Conservation (phyloP, 2,329 filamentous ascomycete genomes). For the Fusarium sp. region DNA sequence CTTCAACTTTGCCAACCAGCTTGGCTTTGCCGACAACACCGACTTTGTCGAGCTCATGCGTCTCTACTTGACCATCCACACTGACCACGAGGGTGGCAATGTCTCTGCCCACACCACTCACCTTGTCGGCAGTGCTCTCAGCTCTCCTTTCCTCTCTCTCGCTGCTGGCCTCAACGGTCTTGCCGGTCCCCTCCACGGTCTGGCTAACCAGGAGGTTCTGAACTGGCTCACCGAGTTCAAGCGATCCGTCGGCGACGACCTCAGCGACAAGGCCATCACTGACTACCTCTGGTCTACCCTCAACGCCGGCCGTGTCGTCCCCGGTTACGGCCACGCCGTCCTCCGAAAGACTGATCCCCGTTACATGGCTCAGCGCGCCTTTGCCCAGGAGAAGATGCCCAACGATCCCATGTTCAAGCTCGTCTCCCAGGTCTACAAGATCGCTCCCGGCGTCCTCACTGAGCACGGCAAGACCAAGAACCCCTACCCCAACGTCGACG, state of each 20-base stretch:
- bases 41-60: constrained; percentile 99
- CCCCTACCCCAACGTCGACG: constrained; percentile 98
- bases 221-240: constrained; percentile 99
- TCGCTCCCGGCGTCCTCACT: constrained; percentile 94
- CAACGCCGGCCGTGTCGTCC: constrained; percentile 94
- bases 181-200: constrained; percentile 96
- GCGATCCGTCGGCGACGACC: constrained; percentile 89
- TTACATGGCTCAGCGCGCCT: constrained; percentile 98
- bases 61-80: constrained; percentile 99
- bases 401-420: constrained; percentile 99
- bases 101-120: constrained; percentile 98
- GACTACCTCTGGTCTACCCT: constrained; percentile 99
- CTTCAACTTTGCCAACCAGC: constrained; percentile 99
- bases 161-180: constrained; percentile 98
- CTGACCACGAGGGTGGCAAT: constrained; percentile 99
- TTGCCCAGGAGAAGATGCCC: constrained; percentile 90
- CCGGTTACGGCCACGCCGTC: constrained; percentile 97
- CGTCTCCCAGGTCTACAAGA: constrained; percentile 99
- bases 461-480: constrained; percentile 99
- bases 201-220: constrained; percentile 99
- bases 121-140: constrained; percentile 94
- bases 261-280: constrained; percentile 95
- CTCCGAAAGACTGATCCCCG: constrained; percentile 99
- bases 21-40: constrained; percentile 92
- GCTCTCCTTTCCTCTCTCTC: constrained; percentile 96